Percentiles rank a stretch among this genome's conserved stretches.
These are phyloP conservation scores for Proteromonas lacertae DNA, from an alignment of 352 stramenopile genomes.

Conservation along the genomic window DNA sequence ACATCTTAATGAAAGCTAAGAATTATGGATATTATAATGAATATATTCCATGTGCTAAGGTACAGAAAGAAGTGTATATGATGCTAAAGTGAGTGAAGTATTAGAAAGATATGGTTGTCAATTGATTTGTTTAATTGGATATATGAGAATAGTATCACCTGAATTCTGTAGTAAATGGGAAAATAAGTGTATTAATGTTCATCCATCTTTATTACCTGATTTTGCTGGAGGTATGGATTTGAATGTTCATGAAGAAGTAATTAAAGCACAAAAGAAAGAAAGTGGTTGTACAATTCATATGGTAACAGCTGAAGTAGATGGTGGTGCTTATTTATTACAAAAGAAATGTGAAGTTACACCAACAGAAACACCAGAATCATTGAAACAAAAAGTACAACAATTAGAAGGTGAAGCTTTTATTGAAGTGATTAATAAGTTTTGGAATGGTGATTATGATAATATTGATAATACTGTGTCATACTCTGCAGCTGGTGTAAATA, in stretches of 20 bases:
- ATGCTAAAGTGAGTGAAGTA: constrained; percentile 59
- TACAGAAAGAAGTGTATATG: constrained; percentile 56
- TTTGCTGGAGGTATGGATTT: constrained; percentile 97
- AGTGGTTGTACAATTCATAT: constrained; percentile 94
- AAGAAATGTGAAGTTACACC: constrained; percentile 47
- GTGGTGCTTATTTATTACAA: constrained; percentile 84
- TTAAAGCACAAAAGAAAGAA: constrained; percentile 68
- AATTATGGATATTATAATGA: too few species aligned
- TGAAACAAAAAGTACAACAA: constrained; percentile 83
- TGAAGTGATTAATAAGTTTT: constrained; percentile 26
- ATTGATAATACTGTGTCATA: constrained; percentile 27
- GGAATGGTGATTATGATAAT: constrained; percentile 4
- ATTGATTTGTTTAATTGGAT: constrained; percentile 85
- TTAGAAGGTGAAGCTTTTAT: constrained; percentile 74
- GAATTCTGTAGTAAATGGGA: constrained; percentile 67
- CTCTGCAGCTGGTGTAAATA: constrained; percentile 79
- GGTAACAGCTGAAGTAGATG: constrained; percentile 83
- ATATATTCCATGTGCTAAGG: constrained; percentile 26
- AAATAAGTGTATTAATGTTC: constrained; percentile 86
- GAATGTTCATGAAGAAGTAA: constrained; percentile 82
- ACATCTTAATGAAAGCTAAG: too few species aligned
- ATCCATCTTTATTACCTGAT: constrained; percentile 87
- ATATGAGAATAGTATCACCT: constrained; percentile 92
- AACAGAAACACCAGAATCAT: constrained; percentile 43
- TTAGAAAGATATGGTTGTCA: constrained; percentile 64